Conservation (phyloP, 108 stramenopile genomes). For the Conticribra weissflogii region DNA sequence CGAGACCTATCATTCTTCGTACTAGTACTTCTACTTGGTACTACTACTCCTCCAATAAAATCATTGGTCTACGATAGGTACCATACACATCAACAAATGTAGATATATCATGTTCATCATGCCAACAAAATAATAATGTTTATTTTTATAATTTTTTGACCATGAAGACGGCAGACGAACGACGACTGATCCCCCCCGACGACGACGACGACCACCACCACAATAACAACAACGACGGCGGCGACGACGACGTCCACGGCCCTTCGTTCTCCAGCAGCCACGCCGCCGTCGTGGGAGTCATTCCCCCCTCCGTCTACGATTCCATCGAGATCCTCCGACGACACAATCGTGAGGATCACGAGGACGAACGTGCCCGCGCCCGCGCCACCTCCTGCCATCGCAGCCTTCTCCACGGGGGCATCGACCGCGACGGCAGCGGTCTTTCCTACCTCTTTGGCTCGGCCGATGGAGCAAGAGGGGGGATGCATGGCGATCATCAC, state of each 20-base stretch:
- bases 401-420: neutral
- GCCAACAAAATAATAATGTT: too few relatives aligned
- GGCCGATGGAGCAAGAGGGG: neutral
- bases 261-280: neutral
- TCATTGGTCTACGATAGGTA: too few relatives aligned
- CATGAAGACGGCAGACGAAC: conserved; percentile 6
- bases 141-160: neutral
- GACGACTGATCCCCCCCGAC: conserved; percentile 10
- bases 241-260: conserved; percentile 2
- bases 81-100: too few relatives aligned
- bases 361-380: too few relatives aligned
- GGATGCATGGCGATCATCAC: neutral
- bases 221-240: too few relatives aligned
- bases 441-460: conserved; percentile 9
- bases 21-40: too few relatives aligned
- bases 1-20: too few relatives aligned
- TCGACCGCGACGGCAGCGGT: conserved; percentile 12
- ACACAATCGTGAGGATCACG: neutral
- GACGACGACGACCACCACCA: neutral
- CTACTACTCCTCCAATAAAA: too few relatives aligned
- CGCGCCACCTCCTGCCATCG: too few relatives aligned
- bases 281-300: conserved; percentile 19
- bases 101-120: too few relatives aligned
- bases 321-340: neutral
- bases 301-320: conserved; percentile 4